Conservation (phyloP, 164 flowering plant genomes). For the Nelumbo lutea region DNA sequence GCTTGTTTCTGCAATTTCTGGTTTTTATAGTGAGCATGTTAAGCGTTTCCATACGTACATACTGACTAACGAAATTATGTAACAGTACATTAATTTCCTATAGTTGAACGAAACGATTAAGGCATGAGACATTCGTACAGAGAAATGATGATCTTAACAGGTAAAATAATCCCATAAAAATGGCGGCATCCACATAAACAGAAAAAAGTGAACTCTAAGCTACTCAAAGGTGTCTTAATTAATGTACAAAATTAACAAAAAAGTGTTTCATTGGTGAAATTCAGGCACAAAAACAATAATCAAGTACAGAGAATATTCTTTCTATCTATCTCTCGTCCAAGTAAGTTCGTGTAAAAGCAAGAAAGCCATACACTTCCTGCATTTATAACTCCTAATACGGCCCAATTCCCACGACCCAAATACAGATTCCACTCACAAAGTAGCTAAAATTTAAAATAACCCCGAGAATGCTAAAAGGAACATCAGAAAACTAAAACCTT, state of each 20-base stretch:
- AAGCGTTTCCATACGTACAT: no score
- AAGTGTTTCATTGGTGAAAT: background rate
- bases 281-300: constrained; percentile 3
- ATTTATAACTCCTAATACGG: background rate
- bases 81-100: no score
- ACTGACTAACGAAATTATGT: background rate
- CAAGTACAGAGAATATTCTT: background rate
- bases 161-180: background rate
- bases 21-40: background rate
- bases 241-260: background rate
- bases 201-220: background rate
- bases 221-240: background rate
- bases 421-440: background rate
- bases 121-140: background rate
- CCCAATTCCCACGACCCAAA: constrained; percentile 1
- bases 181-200: background rate
- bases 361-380: background rate
- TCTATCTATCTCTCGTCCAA: background rate
- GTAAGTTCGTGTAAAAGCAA: background rate
- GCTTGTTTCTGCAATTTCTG: background rate
- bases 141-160: no score
- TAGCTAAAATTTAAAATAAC: constrained; percentile 5
- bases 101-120: background rate
- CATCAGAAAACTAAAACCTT: background rate
- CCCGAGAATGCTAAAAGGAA: background rate